Percentiles rank a stretch among this genome's conserved stretches.
Evolutionary conservation across 495 filamentous ascomycete species (phyloP).

Genomic region (Geoglossum glabrum): DNA sequence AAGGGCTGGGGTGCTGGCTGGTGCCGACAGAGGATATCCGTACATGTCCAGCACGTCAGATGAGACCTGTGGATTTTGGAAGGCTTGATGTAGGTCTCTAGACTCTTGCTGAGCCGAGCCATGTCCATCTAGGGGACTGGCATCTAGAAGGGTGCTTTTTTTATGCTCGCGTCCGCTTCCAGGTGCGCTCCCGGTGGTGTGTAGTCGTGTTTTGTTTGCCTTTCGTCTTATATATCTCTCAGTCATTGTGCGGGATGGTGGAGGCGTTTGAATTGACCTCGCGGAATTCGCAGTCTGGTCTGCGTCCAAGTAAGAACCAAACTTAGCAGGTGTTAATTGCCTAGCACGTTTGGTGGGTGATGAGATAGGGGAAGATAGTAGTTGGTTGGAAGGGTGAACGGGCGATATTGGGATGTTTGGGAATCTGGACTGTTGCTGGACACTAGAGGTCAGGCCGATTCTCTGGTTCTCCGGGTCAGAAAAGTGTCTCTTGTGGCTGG

Average conservation of each 20-base stretch:
- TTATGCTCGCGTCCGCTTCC: conserved; percentile 17
- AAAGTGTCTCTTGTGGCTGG: conserved; percentile 11
- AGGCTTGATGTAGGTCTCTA: conserved; percentile 23
- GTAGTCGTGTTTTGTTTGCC: conserved; percentile 17
- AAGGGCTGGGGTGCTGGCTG: conserved; percentile 46
- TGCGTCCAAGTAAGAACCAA: conserved; percentile 18
- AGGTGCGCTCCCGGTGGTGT: conserved; percentile 13
- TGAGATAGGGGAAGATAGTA: conserved; percentile 28
- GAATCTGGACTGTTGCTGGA: conserved; percentile 35
- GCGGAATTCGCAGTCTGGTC: conserved; percentile 25
- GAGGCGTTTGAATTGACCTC: conserved; percentile 44
- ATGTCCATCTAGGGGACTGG: neutral
- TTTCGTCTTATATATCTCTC: conserved; percentile 26
- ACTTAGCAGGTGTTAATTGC: conserved; percentile 19
- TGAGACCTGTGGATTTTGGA: conserved; percentile 30
- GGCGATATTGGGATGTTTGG: conserved; percentile 30
- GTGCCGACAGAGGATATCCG: conserved; percentile 47
- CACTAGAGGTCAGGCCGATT: conserved; percentile 32
- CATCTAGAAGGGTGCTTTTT: neutral
- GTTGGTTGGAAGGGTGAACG: conserved; percentile 33
- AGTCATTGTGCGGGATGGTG: conserved; percentile 24
- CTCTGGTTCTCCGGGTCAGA: conserved; percentile 15
- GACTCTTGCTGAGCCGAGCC: neutral
- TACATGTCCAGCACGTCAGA: conserved; percentile 34
- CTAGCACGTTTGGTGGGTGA: conserved; percentile 28